Percentiles rank a stretch among this genome's conserved stretches.
Evolutionary conservation across 306 rosid species (phyloP).

Genomic region (Dryas alaskensis): DNA sequence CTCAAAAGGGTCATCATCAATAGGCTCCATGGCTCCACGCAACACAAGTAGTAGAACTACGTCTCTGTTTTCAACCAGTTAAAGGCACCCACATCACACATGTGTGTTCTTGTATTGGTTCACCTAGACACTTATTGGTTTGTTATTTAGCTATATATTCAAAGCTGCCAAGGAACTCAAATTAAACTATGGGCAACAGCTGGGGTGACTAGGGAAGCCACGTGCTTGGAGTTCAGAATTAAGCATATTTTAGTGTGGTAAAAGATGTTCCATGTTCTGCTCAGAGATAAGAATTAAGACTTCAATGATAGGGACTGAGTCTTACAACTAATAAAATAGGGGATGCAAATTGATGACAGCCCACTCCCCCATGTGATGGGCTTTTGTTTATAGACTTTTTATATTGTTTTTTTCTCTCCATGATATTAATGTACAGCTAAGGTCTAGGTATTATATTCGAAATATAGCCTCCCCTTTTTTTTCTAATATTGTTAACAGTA

Average conservation of each 20-base stretch:
- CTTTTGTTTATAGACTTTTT: constrained; percentile 31
- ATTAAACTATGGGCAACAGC: constrained; percentile 21
- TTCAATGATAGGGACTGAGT: constrained; percentile 14
- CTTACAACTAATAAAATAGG: constrained; percentile 29
- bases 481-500: too few species aligned
- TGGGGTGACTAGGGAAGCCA: constrained; percentile 41
- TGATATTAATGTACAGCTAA: constrained; percentile 1
- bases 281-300: constrained; percentile 21
- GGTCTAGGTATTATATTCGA: neutral
- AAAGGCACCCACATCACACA: constrained; percentile 14
- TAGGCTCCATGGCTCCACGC: constrained; percentile 48
- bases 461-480: neutral
- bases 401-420: constrained; percentile 5
- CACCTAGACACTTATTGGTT: neutral
- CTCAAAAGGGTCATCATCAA: constrained; percentile 11
- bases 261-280: constrained; percentile 22
- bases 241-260: constrained; percentile 18
- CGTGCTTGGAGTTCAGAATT: constrained; percentile 34
- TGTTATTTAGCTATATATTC: neutral
- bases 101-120: neutral
- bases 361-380: constrained; percentile 53
- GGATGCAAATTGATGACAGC: constrained; percentile 52
- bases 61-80: neutral
- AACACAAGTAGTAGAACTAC: neutral
- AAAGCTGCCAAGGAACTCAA: constrained; percentile 1